Evolutionary conservation across 257 asterid genomes (phyloP).

Genomic region (Agastache rugosa): DNA sequence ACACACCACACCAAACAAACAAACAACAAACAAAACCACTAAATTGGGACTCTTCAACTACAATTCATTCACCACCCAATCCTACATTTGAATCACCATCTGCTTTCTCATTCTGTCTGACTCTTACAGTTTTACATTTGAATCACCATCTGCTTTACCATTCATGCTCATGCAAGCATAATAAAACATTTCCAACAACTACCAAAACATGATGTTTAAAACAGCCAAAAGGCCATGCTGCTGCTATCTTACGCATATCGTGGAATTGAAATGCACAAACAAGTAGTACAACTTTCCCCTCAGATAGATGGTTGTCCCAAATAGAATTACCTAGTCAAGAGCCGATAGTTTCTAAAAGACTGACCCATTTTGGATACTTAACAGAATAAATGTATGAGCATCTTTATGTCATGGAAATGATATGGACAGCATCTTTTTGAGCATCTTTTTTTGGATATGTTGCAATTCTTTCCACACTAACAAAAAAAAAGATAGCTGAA

Average conservation of each 20-base stretch:
- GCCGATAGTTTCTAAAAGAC: too few relatives aligned
- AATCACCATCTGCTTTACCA: too few relatives aligned
- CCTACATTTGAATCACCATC: neutral
- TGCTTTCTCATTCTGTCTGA: neutral
- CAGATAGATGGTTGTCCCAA: too few relatives aligned
- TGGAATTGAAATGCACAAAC: too few relatives aligned
- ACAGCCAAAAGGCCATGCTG: too few relatives aligned
- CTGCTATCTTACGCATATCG: too few relatives aligned
- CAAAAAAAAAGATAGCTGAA: constrained; percentile 3
- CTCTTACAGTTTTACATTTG: neutral
- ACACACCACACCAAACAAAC: too few relatives aligned
- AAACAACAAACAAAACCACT: too few relatives aligned
- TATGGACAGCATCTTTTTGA: neutral
- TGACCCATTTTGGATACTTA: too few relatives aligned
- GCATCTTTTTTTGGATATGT: too few relatives aligned
- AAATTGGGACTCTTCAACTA: neutral
- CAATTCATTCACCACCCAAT: neutral
- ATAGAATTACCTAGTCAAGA: too few relatives aligned
- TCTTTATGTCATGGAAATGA: neutral
- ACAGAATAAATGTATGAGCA: neutral
- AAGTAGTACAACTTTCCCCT: too few relatives aligned
- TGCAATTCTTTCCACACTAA: neutral
- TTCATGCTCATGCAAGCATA: neutral
- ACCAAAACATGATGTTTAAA: neutral
- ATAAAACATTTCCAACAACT: neutral